phyloP scores from a whole-genome alignment of 176 grass and related monocot genomes.

The Musa itinerans region DNA sequence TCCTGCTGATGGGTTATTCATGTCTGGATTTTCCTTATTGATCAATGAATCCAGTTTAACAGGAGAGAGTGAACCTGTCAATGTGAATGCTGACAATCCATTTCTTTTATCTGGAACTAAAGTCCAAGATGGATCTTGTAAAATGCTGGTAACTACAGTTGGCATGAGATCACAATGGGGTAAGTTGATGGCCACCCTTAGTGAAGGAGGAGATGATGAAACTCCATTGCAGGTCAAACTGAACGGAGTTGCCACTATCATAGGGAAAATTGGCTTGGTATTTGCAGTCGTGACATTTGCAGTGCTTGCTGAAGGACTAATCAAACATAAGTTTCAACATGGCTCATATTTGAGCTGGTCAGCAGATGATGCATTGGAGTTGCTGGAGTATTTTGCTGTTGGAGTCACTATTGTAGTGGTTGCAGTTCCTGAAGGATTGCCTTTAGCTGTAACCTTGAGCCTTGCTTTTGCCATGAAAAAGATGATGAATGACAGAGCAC shows the following conservation, averaged over 20 bases:
- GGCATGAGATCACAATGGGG: slow-evolving; percentile 17
- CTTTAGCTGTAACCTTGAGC: slow-evolving; percentile 14
- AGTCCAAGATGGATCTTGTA: slow-evolving; percentile 15
- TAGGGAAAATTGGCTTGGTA: slow-evolving; percentile 10
- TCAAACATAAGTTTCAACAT: neutral
- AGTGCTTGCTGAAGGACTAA: slow-evolving; percentile 7
- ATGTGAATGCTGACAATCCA: neutral
- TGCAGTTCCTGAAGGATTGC: slow-evolving; percentile 13
- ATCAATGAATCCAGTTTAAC: slow-evolving; percentile 19
- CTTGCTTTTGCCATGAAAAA: slow-evolving; percentile 17
- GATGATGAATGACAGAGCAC: slow-evolving; percentile 14
- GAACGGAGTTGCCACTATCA: slow-evolving; percentile 15
- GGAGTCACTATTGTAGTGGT: slow-evolving; percentile 16
- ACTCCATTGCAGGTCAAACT: slow-evolving; percentile 14
- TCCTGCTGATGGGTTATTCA: slow-evolving; percentile 10
- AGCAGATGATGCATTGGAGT: slow-evolving; percentile 12
- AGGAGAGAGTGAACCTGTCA: slow-evolving; percentile 7
- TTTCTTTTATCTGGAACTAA: slow-evolving; percentile 15
- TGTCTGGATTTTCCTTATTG: slow-evolving; percentile 15
- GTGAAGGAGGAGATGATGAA: slow-evolving; percentile 17
- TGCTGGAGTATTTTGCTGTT: slow-evolving; percentile 15
- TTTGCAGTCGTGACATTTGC: slow-evolving; percentile 18
- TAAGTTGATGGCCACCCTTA: slow-evolving; percentile 11
- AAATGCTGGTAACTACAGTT: slow-evolving; percentile 13
- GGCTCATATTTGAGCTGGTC: slow-evolving; percentile 6